Evolutionary conservation across 306 rosid species (phyloP).

Genomic region (Glycine tomentella): DNA sequence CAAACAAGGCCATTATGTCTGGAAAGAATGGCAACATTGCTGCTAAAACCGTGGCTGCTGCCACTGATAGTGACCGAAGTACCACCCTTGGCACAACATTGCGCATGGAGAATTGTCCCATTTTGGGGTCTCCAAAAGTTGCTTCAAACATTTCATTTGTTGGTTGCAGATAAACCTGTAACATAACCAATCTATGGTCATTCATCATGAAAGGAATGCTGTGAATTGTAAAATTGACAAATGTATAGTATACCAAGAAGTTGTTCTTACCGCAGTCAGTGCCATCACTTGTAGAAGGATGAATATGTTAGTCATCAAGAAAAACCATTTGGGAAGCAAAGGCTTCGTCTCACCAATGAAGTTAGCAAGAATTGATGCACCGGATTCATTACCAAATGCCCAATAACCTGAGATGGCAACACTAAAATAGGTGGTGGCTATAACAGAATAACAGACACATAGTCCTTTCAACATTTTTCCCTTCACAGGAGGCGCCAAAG

Average conservation of each 20-base stretch:
- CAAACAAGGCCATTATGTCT: constrained; percentile 80
- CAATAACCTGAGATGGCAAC: constrained; percentile 85
- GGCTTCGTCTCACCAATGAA: constrained; percentile 52
- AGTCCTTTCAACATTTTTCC: constrained; percentile 89
- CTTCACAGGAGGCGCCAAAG: constrained; percentile 76
- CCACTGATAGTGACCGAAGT: constrained; percentile 67
- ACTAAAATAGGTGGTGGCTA: constrained; percentile 59
- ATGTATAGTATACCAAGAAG: neutral
- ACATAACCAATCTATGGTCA: constrained; percentile 19
- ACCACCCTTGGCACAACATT: constrained; percentile 74
- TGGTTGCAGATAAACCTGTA: constrained; percentile 82
- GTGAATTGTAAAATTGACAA: constrained; percentile 22
- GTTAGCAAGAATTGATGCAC: constrained; percentile 61
- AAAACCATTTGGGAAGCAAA: constrained; percentile 74
- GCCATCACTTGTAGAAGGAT: constrained; percentile 70
- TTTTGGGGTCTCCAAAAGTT: constrained; percentile 67
- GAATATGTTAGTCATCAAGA: constrained; percentile 69
- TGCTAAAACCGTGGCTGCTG: constrained; percentile 65
- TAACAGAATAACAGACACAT: constrained; percentile 70
- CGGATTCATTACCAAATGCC: constrained; percentile 78
- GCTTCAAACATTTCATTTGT: constrained; percentile 78
- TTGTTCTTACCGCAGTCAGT: constrained; percentile 65
- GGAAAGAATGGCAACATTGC: constrained; percentile 91
- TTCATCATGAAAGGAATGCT: constrained; percentile 20
- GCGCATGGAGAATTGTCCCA: constrained; percentile 62